A percentile compares a stretch with the other conserved stretches of the same genome.
Conservation (phyloP, 495 filamentous ascomycete genomes). For the Daldinia decipiens region DNA sequence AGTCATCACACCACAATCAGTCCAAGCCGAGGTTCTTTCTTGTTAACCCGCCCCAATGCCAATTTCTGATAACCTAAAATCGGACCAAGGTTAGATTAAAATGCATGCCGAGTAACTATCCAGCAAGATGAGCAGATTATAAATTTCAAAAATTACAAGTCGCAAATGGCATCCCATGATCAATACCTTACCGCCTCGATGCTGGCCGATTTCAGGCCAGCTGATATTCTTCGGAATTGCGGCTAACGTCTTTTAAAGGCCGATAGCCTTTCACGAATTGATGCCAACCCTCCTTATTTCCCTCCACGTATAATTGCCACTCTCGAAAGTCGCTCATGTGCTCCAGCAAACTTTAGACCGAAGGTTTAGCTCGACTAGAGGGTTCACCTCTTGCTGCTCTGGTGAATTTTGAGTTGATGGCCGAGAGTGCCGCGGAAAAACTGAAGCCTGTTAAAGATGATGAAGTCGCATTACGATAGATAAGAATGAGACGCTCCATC, state of each 20-base stretch:
- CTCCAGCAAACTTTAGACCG: conserved; percentile 6
- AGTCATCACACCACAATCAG: not conserved
- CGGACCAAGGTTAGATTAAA: not conserved
- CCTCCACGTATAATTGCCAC: not conserved
- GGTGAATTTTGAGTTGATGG: conserved; percentile 5
- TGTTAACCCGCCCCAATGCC: not conserved
- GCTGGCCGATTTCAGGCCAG: not conserved
- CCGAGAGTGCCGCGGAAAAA: conserved; percentile 14
- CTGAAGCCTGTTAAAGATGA: conserved; percentile 5
- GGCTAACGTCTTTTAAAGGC: not conserved
- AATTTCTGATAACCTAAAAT: not conserved
- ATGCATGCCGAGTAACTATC: not conserved
- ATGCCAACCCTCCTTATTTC: not conserved
- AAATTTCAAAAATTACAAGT: not conserved
- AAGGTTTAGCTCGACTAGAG: conserved; percentile 2
- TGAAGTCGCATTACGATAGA: conserved; percentile 5
- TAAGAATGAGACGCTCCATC: conserved; percentile 7
- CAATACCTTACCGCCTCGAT: not conserved
- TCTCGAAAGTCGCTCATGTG: not conserved
- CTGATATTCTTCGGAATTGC: not conserved
- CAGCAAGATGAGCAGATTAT: not conserved
- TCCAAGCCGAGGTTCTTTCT: not conserved
- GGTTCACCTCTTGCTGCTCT: conserved; percentile 4
- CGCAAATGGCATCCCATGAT: not conserved
- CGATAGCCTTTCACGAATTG: not conserved